Conservation (phyloP, 768 basidiomycete genomes). For the Suillus variegatus region DNA sequence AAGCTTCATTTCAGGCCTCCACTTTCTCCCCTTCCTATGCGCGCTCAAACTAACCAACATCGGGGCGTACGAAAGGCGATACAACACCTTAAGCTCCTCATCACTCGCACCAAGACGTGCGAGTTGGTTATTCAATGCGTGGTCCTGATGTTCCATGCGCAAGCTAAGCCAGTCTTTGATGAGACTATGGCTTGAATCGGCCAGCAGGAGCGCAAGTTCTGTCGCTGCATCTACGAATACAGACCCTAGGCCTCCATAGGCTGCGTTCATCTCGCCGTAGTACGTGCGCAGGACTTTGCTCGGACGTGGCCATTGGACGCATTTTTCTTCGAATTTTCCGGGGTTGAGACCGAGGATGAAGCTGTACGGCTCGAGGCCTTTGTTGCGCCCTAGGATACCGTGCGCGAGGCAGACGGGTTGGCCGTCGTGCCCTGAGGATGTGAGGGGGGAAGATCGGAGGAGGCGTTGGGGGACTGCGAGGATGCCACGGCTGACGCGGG, state of each 20-base stretch:
- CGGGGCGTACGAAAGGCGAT: constrained; percentile 4
- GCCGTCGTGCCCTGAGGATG: constrained; percentile 3
- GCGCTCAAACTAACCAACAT: constrained; percentile 9
- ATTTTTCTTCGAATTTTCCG: neutral
- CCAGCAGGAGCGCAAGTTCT: neutral
- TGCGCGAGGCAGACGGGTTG: constrained; percentile 2
- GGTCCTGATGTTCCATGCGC: constrained; percentile 6
- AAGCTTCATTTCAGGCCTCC: neutral
- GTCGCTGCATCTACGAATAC: neutral
- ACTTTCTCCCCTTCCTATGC: constrained; percentile 4
- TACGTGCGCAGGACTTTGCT: constrained; percentile 5
- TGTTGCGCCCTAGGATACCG: constrained; percentile 6
- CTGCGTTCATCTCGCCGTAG: neutral
- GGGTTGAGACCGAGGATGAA: neutral
- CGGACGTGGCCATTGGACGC: neutral
- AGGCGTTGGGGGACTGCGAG: constrained; percentile 4
- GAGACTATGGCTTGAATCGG: constrained; percentile 6
- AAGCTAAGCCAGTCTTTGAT: constrained; percentile 6
- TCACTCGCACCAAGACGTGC: neutral
- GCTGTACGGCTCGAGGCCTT: neutral
- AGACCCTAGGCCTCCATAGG: neutral
- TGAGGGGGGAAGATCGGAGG: neutral
- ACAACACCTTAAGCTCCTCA: neutral
- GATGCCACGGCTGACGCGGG: constrained; percentile 4
- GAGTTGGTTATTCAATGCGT: neutral